These are phyloP conservation scores for Hanseniaspora guilliermondii DNA, from an alignment of 805 yeast species.

Conservation along the genomic window DNA sequence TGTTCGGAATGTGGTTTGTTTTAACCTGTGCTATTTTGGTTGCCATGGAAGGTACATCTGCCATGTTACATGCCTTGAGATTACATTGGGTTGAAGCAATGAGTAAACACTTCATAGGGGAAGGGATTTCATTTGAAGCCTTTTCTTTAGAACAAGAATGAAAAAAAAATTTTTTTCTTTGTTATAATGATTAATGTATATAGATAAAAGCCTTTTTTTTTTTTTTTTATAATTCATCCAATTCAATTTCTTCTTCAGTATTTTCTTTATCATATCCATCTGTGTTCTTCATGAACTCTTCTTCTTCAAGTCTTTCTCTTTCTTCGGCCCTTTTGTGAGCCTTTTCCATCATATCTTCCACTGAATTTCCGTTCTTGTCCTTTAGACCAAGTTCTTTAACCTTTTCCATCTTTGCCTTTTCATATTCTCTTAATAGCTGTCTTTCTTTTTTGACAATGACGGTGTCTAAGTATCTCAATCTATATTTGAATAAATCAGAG, in stretches of 20 bases:
- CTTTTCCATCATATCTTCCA: slow-evolving; percentile 14
- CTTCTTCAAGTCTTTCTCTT: slow-evolving; percentile 16
- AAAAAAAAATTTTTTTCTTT: background rate
- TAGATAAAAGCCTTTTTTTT: background rate
- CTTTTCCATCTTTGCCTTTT: slow-evolving; percentile 24
- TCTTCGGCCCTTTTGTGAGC: slow-evolving; percentile 23
- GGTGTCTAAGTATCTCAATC: slow-evolving; percentile 16
- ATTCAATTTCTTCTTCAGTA: slow-evolving; percentile 8
- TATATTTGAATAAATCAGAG: slow-evolving; percentile 6
- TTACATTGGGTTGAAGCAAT: slow-evolving; percentile 98
- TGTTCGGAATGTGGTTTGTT: slow-evolving; percentile 91
- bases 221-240: slow-evolving; percentile 14
- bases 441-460: slow-evolving; percentile 23
- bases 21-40: slow-evolving; percentile 85
- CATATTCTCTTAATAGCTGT: slow-evolving; percentile 20
- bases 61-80: slow-evolving; percentile 97
- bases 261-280: background rate
- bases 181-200: background rate
- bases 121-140: slow-evolving; percentile 85
- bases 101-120: slow-evolving; percentile 97
- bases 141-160: slow-evolving; percentile 43
- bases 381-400: slow-evolving; percentile 13
- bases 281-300: slow-evolving; percentile 10
- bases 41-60: slow-evolving; percentile 97
- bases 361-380: slow-evolving; percentile 10